phyloP scores from a whole-genome alignment of 257 asterid genomes.

The Ocimum tenuiflorum region DNA sequence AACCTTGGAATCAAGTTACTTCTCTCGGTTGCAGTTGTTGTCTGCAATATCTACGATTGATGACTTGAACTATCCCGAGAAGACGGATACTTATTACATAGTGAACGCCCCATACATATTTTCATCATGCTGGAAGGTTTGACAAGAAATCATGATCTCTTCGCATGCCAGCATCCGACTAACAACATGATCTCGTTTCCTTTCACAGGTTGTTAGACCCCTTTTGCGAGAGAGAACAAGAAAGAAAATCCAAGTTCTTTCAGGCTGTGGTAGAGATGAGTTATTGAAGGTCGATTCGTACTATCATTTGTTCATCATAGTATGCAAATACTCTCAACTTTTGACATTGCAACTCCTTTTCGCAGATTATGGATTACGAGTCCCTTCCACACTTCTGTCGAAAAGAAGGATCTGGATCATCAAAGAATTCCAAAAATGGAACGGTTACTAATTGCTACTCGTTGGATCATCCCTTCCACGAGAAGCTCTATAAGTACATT shows the following conservation, averaged over 20 bases:
- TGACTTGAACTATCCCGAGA: conserved; percentile 92
- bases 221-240: conserved; percentile 77
- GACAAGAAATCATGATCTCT: not conserved
- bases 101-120: conserved; percentile 90
- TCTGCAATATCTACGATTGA: conserved; percentile 77
- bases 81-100: conserved; percentile 79
- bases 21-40: conserved; percentile 49
- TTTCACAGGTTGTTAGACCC: conserved; percentile 74
- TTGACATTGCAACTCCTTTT: not conserved
- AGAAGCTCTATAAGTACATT: conserved; percentile 53
- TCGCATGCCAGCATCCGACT: not conserved
- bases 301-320: too few relatives aligned
- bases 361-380: conserved; percentile 90
- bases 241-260: conserved; percentile 52
- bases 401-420: conserved; percentile 69
- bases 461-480: conserved; percentile 68
- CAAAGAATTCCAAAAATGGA: conserved; percentile 42
- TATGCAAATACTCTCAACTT: not conserved
- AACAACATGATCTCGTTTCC: not conserved
- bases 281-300: conserved; percentile 38
- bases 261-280: conserved; percentile 54
- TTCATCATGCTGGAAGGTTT: conserved; percentile 96
- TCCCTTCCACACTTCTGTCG: conserved; percentile 84
- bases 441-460: conserved; percentile 50
- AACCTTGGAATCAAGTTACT: not conserved